phyloP scores from a whole-genome alignment of 176 grass and related monocot species.

The Carex parvula region DNA sequence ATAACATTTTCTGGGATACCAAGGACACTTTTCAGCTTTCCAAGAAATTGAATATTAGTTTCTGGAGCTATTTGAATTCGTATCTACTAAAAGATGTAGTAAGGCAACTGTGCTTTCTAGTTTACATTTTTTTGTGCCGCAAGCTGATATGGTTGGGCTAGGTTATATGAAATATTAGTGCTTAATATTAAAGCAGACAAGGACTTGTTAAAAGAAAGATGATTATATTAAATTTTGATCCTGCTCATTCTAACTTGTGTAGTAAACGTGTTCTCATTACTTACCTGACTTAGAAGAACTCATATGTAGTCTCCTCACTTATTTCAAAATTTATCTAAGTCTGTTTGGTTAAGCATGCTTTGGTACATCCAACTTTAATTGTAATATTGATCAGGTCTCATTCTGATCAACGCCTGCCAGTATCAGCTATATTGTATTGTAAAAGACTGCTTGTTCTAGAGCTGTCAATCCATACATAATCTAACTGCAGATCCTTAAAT shows the following conservation, averaged over 20 bases:
- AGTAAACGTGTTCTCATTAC: neutral
- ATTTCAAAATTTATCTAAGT: neutral
- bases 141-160: neutral
- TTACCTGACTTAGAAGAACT: neutral
- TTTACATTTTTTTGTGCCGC: neutral
- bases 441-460: neutral
- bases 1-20: neutral
- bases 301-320: neutral
- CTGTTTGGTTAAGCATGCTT: neutral
- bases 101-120: neutral
- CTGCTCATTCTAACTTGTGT: neutral
- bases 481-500: neutral
- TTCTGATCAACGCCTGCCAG: neutral
- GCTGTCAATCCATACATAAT: neutral
- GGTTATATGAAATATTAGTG: neutral
- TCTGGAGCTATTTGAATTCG: neutral
- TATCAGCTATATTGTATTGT: neutral
- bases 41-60: neutral
- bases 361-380: too few relatives aligned
- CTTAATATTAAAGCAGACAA: neutral
- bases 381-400: neutral
- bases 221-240: neutral
- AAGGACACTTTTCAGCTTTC: neutral
- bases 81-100: neutral
- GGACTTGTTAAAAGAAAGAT: neutral